Percentiles rank a stretch among this genome's conserved stretches.
These are phyloP conservation scores for Aechmea fasciata DNA, from an alignment of 176 grass and related monocot species.

Conservation along the genomic window DNA sequence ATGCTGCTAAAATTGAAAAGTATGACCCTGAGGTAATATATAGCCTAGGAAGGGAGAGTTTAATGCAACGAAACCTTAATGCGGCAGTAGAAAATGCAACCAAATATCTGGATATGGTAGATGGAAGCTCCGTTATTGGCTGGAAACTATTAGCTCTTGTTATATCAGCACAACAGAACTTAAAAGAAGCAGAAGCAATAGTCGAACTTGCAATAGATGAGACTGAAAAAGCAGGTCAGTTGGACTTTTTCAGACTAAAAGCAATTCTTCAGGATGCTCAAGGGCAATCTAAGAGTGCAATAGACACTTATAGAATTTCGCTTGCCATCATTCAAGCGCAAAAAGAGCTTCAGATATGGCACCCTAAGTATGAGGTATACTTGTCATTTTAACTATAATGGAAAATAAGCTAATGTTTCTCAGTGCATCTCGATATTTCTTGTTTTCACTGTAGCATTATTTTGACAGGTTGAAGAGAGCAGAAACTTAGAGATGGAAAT, in stretches of 20 bases:
- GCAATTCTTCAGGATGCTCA: conserved; percentile 58
- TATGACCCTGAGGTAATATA: conserved; percentile 71
- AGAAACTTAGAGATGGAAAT: conserved; percentile 68
- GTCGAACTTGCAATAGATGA: conserved; percentile 77
- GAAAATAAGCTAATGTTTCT: conserved; percentile 8
- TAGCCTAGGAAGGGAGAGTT: conserved; percentile 81
- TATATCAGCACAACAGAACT: conserved; percentile 71
- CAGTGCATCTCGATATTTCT: neutral
- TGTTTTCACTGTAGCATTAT: conserved; percentile 21
- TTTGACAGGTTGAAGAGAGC: conserved; percentile 45
- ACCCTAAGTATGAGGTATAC: conserved; percentile 43
- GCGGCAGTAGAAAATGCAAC: conserved; percentile 60
- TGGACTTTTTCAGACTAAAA: conserved; percentile 73
- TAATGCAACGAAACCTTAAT: conserved; percentile 78
- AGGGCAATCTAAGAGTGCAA: conserved; percentile 60
- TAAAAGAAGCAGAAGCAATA: conserved; percentile 71
- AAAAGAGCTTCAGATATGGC: conserved; percentile 46
- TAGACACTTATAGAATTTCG: conserved; percentile 71
- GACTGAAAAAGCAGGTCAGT: conserved; percentile 54
- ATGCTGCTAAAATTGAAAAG: conserved; percentile 42
- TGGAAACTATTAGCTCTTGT: conserved; percentile 80
- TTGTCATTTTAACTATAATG: conserved; percentile 9
- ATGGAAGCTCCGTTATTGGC: conserved; percentile 61
- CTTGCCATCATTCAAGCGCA: conserved; percentile 67
- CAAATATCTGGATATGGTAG: conserved; percentile 67